Evolutionary conservation across 768 basidiomycete genomes (phyloP), one percentile per base, ranked within the genome.

Genomic region (Mycena latifolia): DNA sequence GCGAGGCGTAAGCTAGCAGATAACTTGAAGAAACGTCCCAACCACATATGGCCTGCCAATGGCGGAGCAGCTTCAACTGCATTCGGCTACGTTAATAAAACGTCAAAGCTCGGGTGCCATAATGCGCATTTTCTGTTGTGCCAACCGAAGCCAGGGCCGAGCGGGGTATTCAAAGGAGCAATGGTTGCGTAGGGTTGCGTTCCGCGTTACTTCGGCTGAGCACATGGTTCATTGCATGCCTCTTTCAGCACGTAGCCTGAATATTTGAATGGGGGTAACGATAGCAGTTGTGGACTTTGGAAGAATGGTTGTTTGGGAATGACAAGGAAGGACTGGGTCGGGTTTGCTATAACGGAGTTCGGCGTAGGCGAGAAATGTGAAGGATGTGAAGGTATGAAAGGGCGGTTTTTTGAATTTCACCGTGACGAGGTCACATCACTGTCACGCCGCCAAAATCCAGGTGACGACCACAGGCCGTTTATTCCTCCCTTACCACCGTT

Each of bases 401-500:
- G n/a, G n/a, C n/a, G n/a, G n/a, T n/a, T n/a, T n/a, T n/a, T n/a
- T n/a, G n/a, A n/a, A n/a, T n/a, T n/a, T 35, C 33, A 35, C 33
- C 33, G 14, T 35, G 8, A 35, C 14, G 33, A 7, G 33, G 33
- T 35, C 33, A 35, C 33, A 35, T 35, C 33, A 35, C 33, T 6
- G 14, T 14, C 8, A 7, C 14, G 33, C 33, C 33, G 33, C 33
- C 33, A 35, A 35, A 35, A 35, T n/a, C n/a, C n/a, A n/a, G 33
- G 8, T 35, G 33, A 35, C 33, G 33, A 35, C 33, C 33, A 14
- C 14, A 35, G 78, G 77, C 80, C 80, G 82, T 82, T 81, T 84
- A 82, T 82, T 78, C 69, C 70, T 75, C 63, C 65, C 33, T 14
- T 35, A 72, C 74, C 70, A 72, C 76, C 73, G 75, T 78, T 73